Evolutionary conservation across 164 flowering plant genomes (phyloP).

Genomic region (Umbellularia californica): DNA sequence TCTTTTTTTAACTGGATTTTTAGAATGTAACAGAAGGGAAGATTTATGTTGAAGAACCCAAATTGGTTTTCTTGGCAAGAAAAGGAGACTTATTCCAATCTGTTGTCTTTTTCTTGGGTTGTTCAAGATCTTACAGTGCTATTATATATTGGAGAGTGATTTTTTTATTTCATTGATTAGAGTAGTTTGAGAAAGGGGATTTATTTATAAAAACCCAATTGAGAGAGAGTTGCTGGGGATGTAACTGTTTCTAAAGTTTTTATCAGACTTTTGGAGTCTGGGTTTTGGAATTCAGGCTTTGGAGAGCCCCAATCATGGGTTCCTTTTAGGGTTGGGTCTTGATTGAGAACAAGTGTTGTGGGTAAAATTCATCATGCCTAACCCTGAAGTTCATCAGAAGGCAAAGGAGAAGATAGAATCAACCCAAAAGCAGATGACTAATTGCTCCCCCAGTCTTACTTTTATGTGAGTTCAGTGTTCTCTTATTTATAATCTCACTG

Average conservation of each 20-base stretch:
- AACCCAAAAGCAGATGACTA: conserved; percentile 28
- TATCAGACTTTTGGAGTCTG: not conserved
- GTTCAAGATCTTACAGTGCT: conserved; percentile 1
- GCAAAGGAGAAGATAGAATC: conserved; percentile 48
- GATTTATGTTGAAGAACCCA: not conserved
- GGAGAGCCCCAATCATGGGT: conserved; percentile 17
- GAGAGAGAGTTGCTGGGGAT: not conserved
- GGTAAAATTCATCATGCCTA: conserved; percentile 43
- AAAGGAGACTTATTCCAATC: not conserved
- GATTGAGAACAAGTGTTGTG: conserved; percentile 14
- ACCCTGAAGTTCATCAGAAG: conserved; percentile 49
- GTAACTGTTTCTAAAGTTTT: not conserved
- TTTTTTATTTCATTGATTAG: not conserved
- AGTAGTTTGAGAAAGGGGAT: not conserved
- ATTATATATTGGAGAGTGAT: not conserved
- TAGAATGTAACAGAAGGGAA: not conserved
- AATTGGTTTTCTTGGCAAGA: not conserved
- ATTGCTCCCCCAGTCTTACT: conserved; percentile 36
- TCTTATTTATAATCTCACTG: not conserved
- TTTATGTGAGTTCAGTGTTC: conserved; percentile 36
- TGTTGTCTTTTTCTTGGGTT: too few relatives aligned
- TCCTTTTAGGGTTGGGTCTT: conserved; percentile 7
- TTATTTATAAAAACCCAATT: not conserved
- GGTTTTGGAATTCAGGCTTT: not conserved
- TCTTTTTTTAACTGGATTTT: not conserved